These are phyloP conservation scores for Aegilops sharonensis DNA, from an alignment of 176 grass and related monocot genomes.

Conservation along the genomic window DNA sequence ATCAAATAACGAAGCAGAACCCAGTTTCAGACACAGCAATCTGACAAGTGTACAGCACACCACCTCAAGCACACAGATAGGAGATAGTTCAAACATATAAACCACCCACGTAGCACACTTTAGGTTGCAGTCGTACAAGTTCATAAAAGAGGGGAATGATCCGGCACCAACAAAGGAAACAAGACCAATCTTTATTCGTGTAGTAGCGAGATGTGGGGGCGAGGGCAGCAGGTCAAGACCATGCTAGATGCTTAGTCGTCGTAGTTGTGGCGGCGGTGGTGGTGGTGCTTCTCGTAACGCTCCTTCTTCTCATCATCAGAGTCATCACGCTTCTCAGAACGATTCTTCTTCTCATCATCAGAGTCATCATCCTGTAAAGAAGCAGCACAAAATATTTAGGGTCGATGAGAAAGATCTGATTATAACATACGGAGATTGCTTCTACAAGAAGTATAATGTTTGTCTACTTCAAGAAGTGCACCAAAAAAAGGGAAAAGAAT, in stretches of 20 bases:
- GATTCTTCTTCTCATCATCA: conserved; percentile 65
- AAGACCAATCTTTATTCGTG: conserved; percentile 61
- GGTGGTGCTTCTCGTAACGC: conserved; percentile 45
- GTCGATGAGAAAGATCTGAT: background rate
- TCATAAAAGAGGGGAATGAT: background rate
- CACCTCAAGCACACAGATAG: background rate
- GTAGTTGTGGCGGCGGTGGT: conserved; percentile 42
- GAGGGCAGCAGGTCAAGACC: background rate
- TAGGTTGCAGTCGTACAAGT: background rate
- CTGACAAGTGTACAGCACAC: background rate
- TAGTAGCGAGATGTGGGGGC: background rate
- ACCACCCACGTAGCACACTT: background rate
- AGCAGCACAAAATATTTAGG: background rate
- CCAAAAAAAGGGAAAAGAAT: background rate
- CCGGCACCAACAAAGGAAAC: conserved; percentile 1
- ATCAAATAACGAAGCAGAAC: background rate
- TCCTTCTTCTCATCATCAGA: conserved; percentile 67
- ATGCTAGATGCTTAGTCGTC: conserved; percentile 36
- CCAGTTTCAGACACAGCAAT: background rate
- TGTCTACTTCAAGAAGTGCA: background rate
- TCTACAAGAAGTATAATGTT: background rate
- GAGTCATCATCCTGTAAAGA: conserved; percentile 46
- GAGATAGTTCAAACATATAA: background rate
- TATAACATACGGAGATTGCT: background rate
- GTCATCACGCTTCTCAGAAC: conserved; percentile 38